Evolutionary conservation across 306 rosid species (phyloP), one percentile per base, ranked within the genome.

Genomic region (Glycine latifolia): DNA sequence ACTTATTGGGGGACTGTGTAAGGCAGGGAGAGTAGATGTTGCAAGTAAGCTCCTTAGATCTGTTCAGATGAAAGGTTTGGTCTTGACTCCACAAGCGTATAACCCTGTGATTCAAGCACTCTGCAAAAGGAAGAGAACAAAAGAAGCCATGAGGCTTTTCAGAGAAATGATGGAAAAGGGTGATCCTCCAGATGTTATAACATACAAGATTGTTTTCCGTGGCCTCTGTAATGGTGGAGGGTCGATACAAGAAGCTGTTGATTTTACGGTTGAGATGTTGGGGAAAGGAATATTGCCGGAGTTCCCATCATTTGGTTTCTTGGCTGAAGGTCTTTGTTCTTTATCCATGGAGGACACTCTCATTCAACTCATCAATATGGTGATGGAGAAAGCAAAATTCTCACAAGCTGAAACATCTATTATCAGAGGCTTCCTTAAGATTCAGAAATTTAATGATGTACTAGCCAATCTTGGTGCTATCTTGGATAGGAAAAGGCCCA

Each of bases 201-300:
- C 97, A 1, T 87, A 91, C 80, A 95, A 84, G 88, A 90, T 90
- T 84, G 90, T 91, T 81, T 91, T 90, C 74, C 89, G 97, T 9
- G 98, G 99, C 70, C 94, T 95, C 46, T 93, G 98, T 84, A 93
- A 90, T 17, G 91, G 99, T 13, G 97, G 99, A 71, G 98, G 99
- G 52, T 88, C 96, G 1, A 93, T 93, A 52, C 85, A 89, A 71
- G 98, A 95, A 83, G 97, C 98, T 12, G 93, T 91, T 78, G 93
- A 95, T 82, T 95, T 95, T 67, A 85, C 86, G 0, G 63, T 88
- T 66, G 99, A 95, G 88, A 93, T 93, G 97, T 82, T 87, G 78
- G 97, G 85, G 70, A 89, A 81, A 76, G 98, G 97, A 37, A 62
- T 71, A 13, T 50, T 93, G 75, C 99, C 99, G 0, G 98, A 93